phyloP scores from a whole-genome alignment of 2,329 filamentous ascomycete species.

The Fusarium dlaminii region DNA sequence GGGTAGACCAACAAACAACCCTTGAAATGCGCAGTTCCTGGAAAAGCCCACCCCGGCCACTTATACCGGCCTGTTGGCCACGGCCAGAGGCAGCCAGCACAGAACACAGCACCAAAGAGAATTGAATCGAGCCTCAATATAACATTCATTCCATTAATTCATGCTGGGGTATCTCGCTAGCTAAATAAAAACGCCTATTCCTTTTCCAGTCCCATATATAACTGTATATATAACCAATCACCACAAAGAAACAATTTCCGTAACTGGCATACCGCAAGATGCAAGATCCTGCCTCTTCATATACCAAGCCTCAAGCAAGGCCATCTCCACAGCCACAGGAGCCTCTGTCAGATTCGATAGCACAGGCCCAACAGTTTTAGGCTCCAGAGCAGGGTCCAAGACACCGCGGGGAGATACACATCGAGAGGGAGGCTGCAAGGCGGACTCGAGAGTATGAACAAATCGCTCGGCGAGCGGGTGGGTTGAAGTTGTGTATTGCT shows the following conservation, averaged over 20 bases:
- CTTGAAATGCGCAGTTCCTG: not conserved
- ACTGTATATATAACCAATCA: slow-evolving; percentile 1
- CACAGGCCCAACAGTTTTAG: slow-evolving; percentile 2
- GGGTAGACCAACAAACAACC: not conserved
- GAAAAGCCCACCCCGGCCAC: not conserved
- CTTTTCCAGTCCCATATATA: not conserved
- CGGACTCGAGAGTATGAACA: slow-evolving; percentile 24
- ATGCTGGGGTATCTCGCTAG: slow-evolving; percentile 30
- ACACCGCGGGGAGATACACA: slow-evolving; percentile 13
- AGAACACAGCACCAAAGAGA: not conserved
- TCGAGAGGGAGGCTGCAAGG: slow-evolving; percentile 27
- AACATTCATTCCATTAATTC: not conserved
- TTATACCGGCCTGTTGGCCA: not conserved
- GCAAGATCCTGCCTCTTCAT: slow-evolving; percentile 14
- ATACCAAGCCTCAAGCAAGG: slow-evolving; percentile 39
- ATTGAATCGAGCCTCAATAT: not conserved
- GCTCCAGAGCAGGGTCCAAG: slow-evolving; percentile 36
- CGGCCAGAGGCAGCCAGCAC: slow-evolving; percentile 7
- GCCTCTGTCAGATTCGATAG: slow-evolving; percentile 14
- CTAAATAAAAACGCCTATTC: slow-evolving; percentile 12
- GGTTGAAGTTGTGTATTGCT: slow-evolving; percentile 22
- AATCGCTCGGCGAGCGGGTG: slow-evolving; percentile 30
- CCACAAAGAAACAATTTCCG: slow-evolving; percentile 37
- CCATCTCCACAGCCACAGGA: slow-evolving; percentile 27
- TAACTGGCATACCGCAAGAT: slow-evolving; percentile 15